Evolutionary conservation across 164 flowering plant genomes (phyloP), one percentile per base, ranked within the genome.

Genomic region (Kingdonia uniflora): DNA sequence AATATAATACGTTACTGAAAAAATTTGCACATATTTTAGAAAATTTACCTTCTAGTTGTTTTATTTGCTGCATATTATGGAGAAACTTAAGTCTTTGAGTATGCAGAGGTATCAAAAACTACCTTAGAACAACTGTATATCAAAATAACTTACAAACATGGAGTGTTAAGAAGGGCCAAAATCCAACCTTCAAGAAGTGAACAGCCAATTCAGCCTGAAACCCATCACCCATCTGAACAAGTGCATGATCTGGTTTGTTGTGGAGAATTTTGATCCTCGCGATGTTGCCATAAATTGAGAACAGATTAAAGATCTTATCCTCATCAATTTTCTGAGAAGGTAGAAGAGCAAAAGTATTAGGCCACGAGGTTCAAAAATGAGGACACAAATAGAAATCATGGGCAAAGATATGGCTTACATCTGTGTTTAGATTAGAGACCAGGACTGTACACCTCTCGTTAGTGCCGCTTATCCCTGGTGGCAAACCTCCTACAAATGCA

Each of bases 141-240:
- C n/a, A n/a, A n/a, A n/a, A n/a, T n/a, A n/a, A n/a, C n/a, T n/a
- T n/a, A n/a, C n/a, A n/a, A n/a, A n/a, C n/a, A n/a, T n/a, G n/a
- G n/a, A n/a, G n/a, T n/a, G n/a, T n/a, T n/a, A n/a, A n/a, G 8
- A 29, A 29, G 35, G 8, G 35, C 8, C 35, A 8, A 29, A 29
- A 56, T 20, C 70, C 47, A 26, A 92, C 99, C 99, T 89, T 94
- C 61, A 94, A 60, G 67, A 89, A 94, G 69, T 94, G 86, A 5
- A 94, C 97, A 16, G 97, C 97, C 78, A 94, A 60, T 60, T 94
- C 99, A 48, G 99, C 95, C 73, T 94, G 99, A 54, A 94, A 89
- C 13, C 97, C 99, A 77, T 94, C 97, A 26, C 86, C 86, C 96
- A 94, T 81, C 74, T 94, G 88, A 48, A 94, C 77, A 25, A 94